These are phyloP conservation scores for Athelia psychrophila DNA, from an alignment of 1,284 basidiomycete genomes.

Conservation along the genomic window DNA sequence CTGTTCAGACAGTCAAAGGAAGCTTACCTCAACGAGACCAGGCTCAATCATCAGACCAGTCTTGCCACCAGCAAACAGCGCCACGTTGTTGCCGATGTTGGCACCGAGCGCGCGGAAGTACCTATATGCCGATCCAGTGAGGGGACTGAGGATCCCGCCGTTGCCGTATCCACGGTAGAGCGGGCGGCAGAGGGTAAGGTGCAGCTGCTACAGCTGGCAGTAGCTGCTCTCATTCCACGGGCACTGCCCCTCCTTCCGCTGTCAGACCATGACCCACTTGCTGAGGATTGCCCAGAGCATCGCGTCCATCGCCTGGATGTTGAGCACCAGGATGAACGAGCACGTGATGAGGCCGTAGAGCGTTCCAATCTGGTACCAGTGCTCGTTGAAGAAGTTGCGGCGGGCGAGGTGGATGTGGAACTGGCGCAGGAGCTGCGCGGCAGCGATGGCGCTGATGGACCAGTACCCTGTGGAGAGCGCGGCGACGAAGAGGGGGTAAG, in stretches of 20 bases:
- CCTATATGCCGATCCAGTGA: slow-evolving; percentile 39
- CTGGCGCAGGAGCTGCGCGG: slow-evolving; percentile 34
- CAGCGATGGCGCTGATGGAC: slow-evolving; percentile 36
- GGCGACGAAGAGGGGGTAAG: slow-evolving; percentile 34
- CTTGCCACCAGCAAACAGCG: slow-evolving; percentile 36
- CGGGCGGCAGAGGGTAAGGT: slow-evolving; percentile 31
- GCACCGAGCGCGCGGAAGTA: slow-evolving; percentile 38
- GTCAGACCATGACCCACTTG: slow-evolving; percentile 39
- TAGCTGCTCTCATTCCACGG: slow-evolving; percentile 43
- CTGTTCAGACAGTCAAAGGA: neutral
- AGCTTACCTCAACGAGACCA: slow-evolving; percentile 35
- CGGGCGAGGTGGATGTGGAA: slow-evolving; percentile 24
- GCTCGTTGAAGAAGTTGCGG: slow-evolving; percentile 26
- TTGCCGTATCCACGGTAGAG: slow-evolving; percentile 37
- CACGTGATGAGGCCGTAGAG: slow-evolving; percentile 34
- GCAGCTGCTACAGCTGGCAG: slow-evolving; percentile 44
- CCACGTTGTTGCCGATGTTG: slow-evolving; percentile 36
- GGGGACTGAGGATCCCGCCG: slow-evolving; percentile 34
- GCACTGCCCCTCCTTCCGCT: slow-evolving; percentile 34
- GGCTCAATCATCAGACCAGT: slow-evolving; percentile 41
- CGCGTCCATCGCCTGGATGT: slow-evolving; percentile 31
- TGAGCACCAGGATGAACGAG: slow-evolving; percentile 33
- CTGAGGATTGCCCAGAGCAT: slow-evolving; percentile 34
- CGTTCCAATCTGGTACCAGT: slow-evolving; percentile 33
- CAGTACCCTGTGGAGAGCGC: slow-evolving; percentile 38